These are phyloP conservation scores for Coemansia pectinata DNA, from an alignment of 192 early-diverging fungal species.

Conservation along the genomic window DNA sequence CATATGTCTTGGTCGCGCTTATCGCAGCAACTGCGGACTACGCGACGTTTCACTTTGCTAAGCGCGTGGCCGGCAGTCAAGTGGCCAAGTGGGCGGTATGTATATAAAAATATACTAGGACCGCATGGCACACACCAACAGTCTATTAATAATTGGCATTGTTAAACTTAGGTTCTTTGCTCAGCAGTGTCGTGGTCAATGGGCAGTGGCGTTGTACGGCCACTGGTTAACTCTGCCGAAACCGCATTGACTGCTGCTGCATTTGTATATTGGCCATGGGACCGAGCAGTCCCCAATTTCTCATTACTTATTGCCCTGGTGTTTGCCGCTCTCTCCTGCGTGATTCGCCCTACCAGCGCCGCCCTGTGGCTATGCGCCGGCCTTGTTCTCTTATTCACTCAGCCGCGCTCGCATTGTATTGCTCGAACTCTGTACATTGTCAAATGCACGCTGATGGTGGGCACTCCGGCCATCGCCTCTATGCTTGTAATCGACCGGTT, in stretches of 20 bases:
- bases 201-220: constrained; percentile 62
- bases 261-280: constrained; percentile 86
- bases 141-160: not conserved
- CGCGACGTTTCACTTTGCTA: constrained; percentile 73
- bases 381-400: constrained; percentile 52
- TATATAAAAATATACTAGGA: not conserved
- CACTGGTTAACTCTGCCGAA: constrained; percentile 74
- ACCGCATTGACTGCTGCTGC: constrained; percentile 71
- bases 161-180: not conserved
- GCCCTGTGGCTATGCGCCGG: constrained; percentile 84
- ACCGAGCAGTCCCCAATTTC: not conserved
- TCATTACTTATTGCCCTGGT: constrained; percentile 55
- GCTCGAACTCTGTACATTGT: constrained; percentile 14
- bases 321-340: constrained; percentile 78
- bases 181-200: constrained; percentile 41
- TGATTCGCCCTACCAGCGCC: constrained; percentile 87
- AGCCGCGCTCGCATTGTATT: constrained; percentile 16
- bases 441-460: constrained; percentile 13
- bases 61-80: constrained; percentile 59
- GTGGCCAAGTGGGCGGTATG: constrained; percentile 63
- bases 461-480: constrained; percentile 44
- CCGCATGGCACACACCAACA: not conserved
- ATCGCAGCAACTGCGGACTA: constrained; percentile 74
- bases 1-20: constrained; percentile 71
- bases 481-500: constrained; percentile 65